Percentiles rank a stretch among this genome's conserved stretches.
Conservation (phyloP, 768 basidiomycete species). For the Brasilioporus rufonigricans region DNA sequence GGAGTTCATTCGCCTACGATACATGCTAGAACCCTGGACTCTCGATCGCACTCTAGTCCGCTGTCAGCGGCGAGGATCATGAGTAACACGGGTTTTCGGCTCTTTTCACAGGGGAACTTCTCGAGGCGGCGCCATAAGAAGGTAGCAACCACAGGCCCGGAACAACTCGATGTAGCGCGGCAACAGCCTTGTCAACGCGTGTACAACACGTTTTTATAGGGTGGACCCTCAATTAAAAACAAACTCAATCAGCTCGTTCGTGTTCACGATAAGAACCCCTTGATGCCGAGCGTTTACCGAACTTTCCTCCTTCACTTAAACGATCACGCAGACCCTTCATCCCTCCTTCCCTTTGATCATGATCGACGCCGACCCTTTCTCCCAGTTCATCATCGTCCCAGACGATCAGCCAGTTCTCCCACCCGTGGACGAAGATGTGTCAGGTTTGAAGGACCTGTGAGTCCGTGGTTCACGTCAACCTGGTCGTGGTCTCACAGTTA, state of each 20-base stretch:
- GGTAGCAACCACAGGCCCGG: conserved; percentile 10
- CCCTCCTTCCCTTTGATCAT: conserved; percentile 6
- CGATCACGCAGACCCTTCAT: not conserved
- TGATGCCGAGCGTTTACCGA: conserved; percentile 14
- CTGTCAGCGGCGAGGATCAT: conserved; percentile 10
- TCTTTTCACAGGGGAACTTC: conserved; percentile 13
- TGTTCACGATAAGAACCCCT: conserved; percentile 30
- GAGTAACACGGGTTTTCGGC: conserved; percentile 6
- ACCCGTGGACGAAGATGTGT: conserved; percentile 23
- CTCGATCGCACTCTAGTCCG: conserved; percentile 10
- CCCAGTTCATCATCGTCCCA: conserved; percentile 15
- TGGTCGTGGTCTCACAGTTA: conserved; percentile 7
- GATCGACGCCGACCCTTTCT: conserved; percentile 7
- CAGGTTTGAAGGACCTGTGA: conserved; percentile 20
- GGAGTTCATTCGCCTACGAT: not conserved
- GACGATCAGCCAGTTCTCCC: conserved; percentile 17
- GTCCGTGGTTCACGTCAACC: conserved; percentile 1
- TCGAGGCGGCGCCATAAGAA: conserved; percentile 21
- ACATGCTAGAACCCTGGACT: not conserved
- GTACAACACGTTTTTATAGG: conserved; percentile 36
- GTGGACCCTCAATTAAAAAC: conserved; percentile 36
- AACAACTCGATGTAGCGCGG: conserved; percentile 25
- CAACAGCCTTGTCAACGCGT: conserved; percentile 34
- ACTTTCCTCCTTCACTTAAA: conserved; percentile 2
- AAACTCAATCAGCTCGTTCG: conserved; percentile 22